Evolutionary conservation across 2,329 filamentous ascomycete species (phyloP), one percentile per base, ranked within the genome.

Genomic region (Fusarium burgessii): DNA sequence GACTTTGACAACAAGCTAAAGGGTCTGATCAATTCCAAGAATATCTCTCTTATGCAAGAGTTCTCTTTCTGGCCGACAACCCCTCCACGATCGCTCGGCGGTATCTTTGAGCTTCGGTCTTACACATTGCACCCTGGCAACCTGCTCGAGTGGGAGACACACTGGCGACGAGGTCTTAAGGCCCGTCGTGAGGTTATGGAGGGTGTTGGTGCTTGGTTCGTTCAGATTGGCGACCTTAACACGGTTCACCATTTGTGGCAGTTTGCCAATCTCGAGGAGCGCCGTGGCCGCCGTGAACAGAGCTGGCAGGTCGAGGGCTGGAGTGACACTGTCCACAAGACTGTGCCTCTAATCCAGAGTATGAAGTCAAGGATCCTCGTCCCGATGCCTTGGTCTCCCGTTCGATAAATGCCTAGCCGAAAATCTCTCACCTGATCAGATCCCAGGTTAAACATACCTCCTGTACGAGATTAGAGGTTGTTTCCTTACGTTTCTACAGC

Each of bases 31-130:
- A 90, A 87, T 64, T 89, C 89, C 70, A 98, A 97, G 85, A 90
- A 91, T 74, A 92, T 92, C 7, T 98, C 95, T 0, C 88, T 99
- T 55, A 99, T 99, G 96, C 96, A 99, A 81, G 96, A 99, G 82
- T 99, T 99, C 83, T 97, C 95, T 38, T 99, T 99, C 88, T 99
- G 96, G 96, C 96, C 96, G 3, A 99, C 96, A 6, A 95, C 94
- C 0, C 88, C 95, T 8, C 96, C 96, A 1, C 93, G 96, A 66
- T 87, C 93, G 77, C 89, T 99, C 1, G 96, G 96, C 59, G 96
- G 96, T 47, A 83, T 99, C 43, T 99, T 99, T 79, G 96, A 99
- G 84, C 88, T 99, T 36, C 93, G 96, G 56, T 98, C 96, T 3
- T 99, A 99, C 85, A 98, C 94, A 8, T 88, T 99, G 25, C 94